These are phyloP conservation scores for Chaetomium olivaceum DNA, from an alignment of 2,329 filamentous ascomycete species.

Conservation along the genomic window DNA sequence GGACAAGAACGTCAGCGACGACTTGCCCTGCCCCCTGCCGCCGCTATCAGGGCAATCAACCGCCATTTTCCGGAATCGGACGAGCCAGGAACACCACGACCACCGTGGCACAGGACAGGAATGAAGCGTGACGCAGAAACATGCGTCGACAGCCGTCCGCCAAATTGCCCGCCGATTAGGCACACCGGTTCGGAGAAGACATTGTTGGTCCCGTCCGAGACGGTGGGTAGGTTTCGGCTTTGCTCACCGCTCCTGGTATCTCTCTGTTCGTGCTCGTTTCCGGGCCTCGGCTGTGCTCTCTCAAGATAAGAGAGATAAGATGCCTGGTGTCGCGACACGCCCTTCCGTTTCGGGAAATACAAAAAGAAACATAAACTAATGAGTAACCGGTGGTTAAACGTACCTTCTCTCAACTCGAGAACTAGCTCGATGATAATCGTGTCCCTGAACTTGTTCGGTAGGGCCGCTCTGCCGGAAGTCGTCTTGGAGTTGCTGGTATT, in stretches of 20 bases:
- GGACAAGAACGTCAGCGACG: conserved; percentile 21
- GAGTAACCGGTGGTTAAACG: conserved; percentile 14
- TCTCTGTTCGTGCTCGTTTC: conserved; percentile 14
- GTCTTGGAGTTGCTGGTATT: conserved; percentile 14
- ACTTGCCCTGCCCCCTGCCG: conserved; percentile 1
- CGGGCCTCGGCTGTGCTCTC: conserved; percentile 15
- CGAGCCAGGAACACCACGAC: conserved; percentile 23
- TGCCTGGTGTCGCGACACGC: not conserved
- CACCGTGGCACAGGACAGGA: conserved; percentile 29
- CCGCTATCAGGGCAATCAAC: conserved; percentile 29
- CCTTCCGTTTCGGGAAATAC: conserved; percentile 4
- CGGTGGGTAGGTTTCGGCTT: conserved; percentile 20
- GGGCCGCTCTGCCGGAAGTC: not conserved
- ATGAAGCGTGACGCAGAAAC: conserved; percentile 29
- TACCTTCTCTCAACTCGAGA: conserved; percentile 19
- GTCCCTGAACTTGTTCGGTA: not conserved
- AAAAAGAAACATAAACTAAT: not conserved
- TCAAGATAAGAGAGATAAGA: conserved; percentile 23
- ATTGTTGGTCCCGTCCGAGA: conserved; percentile 26
- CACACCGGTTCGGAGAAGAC: conserved; percentile 17
- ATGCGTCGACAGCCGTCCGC: conserved; percentile 16
- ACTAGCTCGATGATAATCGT: not conserved
- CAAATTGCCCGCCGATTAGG: conserved; percentile 26
- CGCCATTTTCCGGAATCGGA: conserved; percentile 28
- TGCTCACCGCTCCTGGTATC: conserved; percentile 30